Evolutionary conservation across 1,139 yeast species (phyloP), one percentile per base, ranked within the genome.

Genomic region (Pneumocystis sp.): DNA sequence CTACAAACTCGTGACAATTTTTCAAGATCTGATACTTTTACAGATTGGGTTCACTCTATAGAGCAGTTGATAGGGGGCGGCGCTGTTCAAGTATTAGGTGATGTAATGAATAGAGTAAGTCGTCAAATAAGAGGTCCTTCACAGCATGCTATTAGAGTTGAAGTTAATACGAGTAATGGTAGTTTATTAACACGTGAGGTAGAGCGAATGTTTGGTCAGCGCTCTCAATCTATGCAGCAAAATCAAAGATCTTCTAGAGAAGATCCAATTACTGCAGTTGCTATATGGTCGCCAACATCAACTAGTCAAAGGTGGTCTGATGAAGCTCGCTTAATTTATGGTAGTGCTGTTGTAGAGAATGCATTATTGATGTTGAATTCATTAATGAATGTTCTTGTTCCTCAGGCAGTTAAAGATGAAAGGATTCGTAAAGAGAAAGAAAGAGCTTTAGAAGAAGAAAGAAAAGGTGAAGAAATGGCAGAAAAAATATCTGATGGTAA

Each of bases 241-340:
- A 50, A 31, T 31, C 44, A 39, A 37, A 63, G 45, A 19, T 44
- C 37, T 21, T 57, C 35, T n/a, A 59, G 67, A 25, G 69, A 67
- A n/a, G 73, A 71, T 64, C 69, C 70, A 1, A 65, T 71, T 57
- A 61, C 68, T 19, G 63, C 66, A n/a, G 64, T 71, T 31, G 69
- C 65, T 10, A 65, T 67, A 37, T 64, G 74, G 17, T 69, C 67
- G 15, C 76, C 87, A 61, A 82, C 82, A 68, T 81, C 89, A 0
- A 84, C 91, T 0, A 71, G 76, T 15, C 86, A 86, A 66, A 80
- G 96, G 70, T 89, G 96, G 95, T 76, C 76, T 59, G 89, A 87
- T 63, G 78, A 82, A 10, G 76, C 81, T 64, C 76, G 79, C 56
- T 76, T 83, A 75, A 82, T 82, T 69, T 80, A 80, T 69, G 80